Percentiles rank a stretch among this genome's conserved stretches.
phyloP scores from a whole-genome alignment of 2,329 filamentous ascomycete genomes.

The Spiromastix sp. region DNA sequence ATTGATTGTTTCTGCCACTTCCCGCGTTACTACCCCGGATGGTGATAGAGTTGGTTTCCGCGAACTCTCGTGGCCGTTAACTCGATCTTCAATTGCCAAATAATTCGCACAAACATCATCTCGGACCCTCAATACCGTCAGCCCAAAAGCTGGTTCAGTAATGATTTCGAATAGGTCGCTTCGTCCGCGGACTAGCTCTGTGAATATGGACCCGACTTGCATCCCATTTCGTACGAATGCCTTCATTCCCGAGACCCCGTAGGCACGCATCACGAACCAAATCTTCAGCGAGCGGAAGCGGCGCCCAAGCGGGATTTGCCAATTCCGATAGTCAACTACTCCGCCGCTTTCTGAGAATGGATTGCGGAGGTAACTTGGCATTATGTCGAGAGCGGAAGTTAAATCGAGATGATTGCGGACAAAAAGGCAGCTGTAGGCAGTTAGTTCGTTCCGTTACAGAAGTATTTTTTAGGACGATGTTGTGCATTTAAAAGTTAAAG shows the following conservation, averaged over 20 bases:
- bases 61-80: constrained; percentile 18
- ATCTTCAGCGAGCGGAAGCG: constrained; percentile 84
- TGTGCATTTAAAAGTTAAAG: background rate
- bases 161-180: constrained; percentile 66
- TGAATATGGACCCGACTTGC: constrained; percentile 59
- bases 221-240: constrained; percentile 62
- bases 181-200: constrained; percentile 46
- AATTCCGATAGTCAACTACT: constrained; percentile 92
- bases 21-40: constrained; percentile 59
- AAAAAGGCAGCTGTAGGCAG: constrained; percentile 60
- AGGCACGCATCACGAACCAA: constrained; percentile 85
- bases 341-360: constrained; percentile 67
- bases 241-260: constrained; percentile 66
- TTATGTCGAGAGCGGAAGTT: constrained; percentile 68
- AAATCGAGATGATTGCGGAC: constrained; percentile 65
- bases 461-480: background rate
- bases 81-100: background rate
- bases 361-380: constrained; percentile 74
- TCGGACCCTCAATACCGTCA: constrained; percentile 64
- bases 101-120: background rate
- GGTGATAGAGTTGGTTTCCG: constrained; percentile 27
- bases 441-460: background rate
- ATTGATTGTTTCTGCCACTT: constrained; percentile 67
- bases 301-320: constrained; percentile 88
- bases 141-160: constrained; percentile 62